Percentiles rank a stretch among this genome's conserved stretches.
Evolutionary conservation across 805 yeast genomes (phyloP).

Genomic region (Yarrowia phangngaensis): DNA sequence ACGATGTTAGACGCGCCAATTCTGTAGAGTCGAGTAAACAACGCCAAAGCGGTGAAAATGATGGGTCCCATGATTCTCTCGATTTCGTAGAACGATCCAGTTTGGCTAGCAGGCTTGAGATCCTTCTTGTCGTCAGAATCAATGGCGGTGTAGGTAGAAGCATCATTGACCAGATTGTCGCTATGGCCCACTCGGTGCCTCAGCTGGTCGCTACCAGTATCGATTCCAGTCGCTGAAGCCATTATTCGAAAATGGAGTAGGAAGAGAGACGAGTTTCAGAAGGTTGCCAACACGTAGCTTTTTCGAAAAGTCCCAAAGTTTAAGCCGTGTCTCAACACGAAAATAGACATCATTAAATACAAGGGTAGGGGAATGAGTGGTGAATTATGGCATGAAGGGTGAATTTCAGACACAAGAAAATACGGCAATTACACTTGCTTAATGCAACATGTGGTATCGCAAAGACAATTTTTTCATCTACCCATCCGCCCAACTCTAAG

Average conservation of each 20-base stretch:
- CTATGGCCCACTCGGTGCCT: constrained; percentile 21
- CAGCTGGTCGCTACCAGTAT: constrained; percentile 23
- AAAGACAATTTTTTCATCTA: too few relatives aligned
- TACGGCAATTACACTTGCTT: too few relatives aligned
- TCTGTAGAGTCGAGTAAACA: constrained; percentile 53
- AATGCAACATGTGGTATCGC: too few relatives aligned
- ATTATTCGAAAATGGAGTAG: constrained; percentile 1
- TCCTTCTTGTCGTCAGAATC: constrained; percentile 13
- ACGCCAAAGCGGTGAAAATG: constrained; percentile 51
- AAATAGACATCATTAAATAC: too few relatives aligned
- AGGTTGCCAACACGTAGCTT: constrained; percentile 20
- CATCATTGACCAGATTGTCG: constrained; percentile 12
- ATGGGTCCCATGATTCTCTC: constrained; percentile 30
- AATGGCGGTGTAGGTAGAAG: constrained; percentile 15
- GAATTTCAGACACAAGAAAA: too few relatives aligned
- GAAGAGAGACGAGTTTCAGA: not conserved
- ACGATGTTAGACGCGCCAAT: constrained; percentile 68
- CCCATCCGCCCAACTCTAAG: too few relatives aligned
- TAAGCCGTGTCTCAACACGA: too few relatives aligned
- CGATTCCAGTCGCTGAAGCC: constrained; percentile 26
- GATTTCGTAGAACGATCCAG: constrained; percentile 20
- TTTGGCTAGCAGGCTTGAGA: not conserved
- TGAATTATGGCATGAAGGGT: too few relatives aligned
- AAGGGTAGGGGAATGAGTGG: too few relatives aligned
- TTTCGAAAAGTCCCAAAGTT: constrained; percentile 23